Base-by-base conservation (phyloP, 1,139 yeast species). In the Yamadazyma triangularis region DNA sequence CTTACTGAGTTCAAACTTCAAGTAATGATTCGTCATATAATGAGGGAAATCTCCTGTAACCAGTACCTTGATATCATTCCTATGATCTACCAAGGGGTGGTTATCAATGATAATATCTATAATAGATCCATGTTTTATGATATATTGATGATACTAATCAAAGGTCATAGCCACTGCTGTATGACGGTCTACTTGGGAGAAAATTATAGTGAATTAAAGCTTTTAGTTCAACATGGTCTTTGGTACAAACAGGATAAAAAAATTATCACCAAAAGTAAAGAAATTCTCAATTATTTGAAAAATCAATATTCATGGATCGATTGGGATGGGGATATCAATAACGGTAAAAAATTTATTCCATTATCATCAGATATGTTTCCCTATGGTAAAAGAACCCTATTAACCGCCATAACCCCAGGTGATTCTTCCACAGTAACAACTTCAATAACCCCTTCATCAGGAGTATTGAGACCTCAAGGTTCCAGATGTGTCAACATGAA, bases 81-180 rank as follows among this genome's bases (percentile, higher is more conserved):
- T 1, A 50, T 65, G 42, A 36, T 68, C n/a, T 45, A 53, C 4
- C 60, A 60, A 33, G 66, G 65, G 1, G 48, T 61, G 8, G 58
- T 50, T n/a, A 40, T 63, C 1, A 44, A 44, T 4, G 33, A 29
- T 9, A 26, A 33, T 1, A 30, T 45, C 24, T 50, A 49, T 29
- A 35, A 40, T n/a, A 32, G 54, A 6, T 57, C 58, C 36, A 53
- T 56, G 4, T 42, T 58, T 3, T 42, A 60, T 4, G 44, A 48
- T 20, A 29, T 44, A 2, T 33, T 44, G n/a, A 28, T 28, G 4
- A 28, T 31, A 2, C 15, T 67, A 5, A 39, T 64, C 1, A 39
- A 42, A 11, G 34, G 29, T 8, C 75, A 68, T 41, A 24, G 42
- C 6, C 27, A 44, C 2, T 67, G 73, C 36, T 67, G 73, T 33